A percentile compares a stretch with the other conserved stretches of the same genome.
Evolutionary conservation across 202 grass and related monocot genomes (phyloP).

Genomic region (Setaria viridis): DNA sequence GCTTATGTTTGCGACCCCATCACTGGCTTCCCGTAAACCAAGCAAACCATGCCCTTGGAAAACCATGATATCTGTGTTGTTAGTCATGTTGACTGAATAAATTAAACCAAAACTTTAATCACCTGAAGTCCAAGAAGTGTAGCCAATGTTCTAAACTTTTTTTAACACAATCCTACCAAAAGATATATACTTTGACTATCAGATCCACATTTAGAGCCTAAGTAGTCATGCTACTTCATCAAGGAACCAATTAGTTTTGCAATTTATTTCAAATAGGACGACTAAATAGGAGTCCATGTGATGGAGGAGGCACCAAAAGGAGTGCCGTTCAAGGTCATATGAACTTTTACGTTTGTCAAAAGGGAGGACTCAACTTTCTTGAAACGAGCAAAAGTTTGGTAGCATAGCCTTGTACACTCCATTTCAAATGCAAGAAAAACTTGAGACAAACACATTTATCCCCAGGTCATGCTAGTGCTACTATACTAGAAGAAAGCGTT

Average conservation of each 20-base stretch:
- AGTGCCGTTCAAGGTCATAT: neutral
- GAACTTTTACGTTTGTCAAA: slow-evolving; percentile 28
- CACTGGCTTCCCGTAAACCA: too few species aligned
- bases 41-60: too few species aligned
- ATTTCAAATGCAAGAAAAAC: neutral
- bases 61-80: too few species aligned
- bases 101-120: too few species aligned
- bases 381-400: slow-evolving; percentile 37
- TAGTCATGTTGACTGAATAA: too few species aligned
- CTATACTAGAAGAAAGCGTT: neutral
- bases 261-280: neutral
- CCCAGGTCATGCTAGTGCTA: neutral
- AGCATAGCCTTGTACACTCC: neutral
- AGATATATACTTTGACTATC: too few species aligned
- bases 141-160: too few species aligned
- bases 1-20: too few species aligned
- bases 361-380: slow-evolving; percentile 27
- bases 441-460: neutral
- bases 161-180: too few species aligned
- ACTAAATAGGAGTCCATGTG: neutral
- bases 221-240: neutral
- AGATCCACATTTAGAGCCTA: too few species aligned
- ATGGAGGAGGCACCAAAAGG: neutral
- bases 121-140: too few species aligned
- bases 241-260: neutral